Base-by-base conservation (phyloP, 257 asterid genomes). In the Plantago elongata region DNA sequence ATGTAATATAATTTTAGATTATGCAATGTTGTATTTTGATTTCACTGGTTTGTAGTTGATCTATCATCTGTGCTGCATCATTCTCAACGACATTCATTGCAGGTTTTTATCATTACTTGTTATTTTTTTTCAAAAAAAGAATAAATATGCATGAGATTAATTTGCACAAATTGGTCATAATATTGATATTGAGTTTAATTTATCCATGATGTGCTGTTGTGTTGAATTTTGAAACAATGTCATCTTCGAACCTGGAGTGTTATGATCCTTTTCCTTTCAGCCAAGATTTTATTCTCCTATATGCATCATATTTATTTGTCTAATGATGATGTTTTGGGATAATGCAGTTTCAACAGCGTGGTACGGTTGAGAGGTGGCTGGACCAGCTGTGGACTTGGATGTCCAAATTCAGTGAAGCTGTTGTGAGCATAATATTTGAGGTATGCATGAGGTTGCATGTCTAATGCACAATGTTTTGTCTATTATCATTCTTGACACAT, bases 291-390 rank as follows among this genome's bases (percentile, higher is more conserved):
- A 30, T 29, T 37, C 45, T 11, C 64, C 5, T 34, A 6, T 34
- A 34, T 34, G 18, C 17, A 13, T 27, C 11, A 16, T 50, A 49
- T 49, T 15, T 64, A 14, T 64, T 45, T 48, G 30, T 6, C 9
- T 18, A 14, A 61, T 69, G 46, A 61, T 69, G 46, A 69, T 67
- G 54, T 70, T 68, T 63, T 75, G 38, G 42, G 16, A 58, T 13
- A 40, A 58, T 81, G 66, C 74, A 93, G 99, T 87, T 81, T 75
- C 94, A 82, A 68, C 89, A 79, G 82, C 86, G 67, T 74, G 96
- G 91, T 73, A 65, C 76, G 59, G 90, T 93, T 74, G 99, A 89
- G 77, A 78, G 93, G 72, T 93, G 97, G 96, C 96, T 84, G 75
- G 95, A 83, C 72, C 96, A 89, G 75, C 85, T 86, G 59, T 93